Evolutionary conservation across 2,329 filamentous ascomycete species (phyloP).

Genomic region (Tolypocladium ophioglossoides): DNA sequence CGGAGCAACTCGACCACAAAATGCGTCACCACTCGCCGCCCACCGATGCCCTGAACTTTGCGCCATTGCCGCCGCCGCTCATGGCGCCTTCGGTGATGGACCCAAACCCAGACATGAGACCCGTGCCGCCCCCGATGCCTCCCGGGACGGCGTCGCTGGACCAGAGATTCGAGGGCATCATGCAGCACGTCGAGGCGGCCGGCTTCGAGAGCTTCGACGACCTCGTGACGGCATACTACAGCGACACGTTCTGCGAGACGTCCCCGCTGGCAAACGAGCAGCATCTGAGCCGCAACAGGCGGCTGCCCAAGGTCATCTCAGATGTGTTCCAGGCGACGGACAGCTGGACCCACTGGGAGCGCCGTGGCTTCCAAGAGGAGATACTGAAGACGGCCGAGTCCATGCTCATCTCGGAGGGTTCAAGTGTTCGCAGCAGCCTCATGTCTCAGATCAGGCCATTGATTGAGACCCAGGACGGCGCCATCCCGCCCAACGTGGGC

Average conservation of each 20-base stretch:
- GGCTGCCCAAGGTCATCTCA: slow-evolving; percentile 12
- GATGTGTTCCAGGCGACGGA: slow-evolving; percentile 9
- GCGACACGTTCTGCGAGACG: slow-evolving; percentile 7
- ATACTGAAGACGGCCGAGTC: slow-evolving; percentile 13
- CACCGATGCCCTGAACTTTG: slow-evolving; percentile 2
- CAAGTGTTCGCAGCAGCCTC: neutral
- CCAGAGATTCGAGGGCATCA: slow-evolving; percentile 11
- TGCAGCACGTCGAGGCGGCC: slow-evolving; percentile 10
- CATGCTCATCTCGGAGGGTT: slow-evolving; percentile 9
- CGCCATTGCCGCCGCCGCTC: neutral
- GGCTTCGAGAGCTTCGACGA: slow-evolving; percentile 16
- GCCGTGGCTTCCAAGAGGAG: slow-evolving; percentile 15
- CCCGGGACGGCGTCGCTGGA: slow-evolving; percentile 4
- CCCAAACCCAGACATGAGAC: neutral
- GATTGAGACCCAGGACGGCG: slow-evolving; percentile 7
- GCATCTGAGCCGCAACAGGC: slow-evolving; percentile 13
- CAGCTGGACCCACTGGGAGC: slow-evolving; percentile 14
- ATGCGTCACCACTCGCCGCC: slow-evolving; percentile 3
- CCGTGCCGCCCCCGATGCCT: neutral
- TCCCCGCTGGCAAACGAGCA: slow-evolving; percentile 14
- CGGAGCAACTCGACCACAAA: slow-evolving; percentile 5
- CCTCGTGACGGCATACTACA: slow-evolving; percentile 15
- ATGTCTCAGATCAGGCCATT: slow-evolving; percentile 8
- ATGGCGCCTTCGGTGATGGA: neutral
- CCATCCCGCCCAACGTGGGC: neutral